These are phyloP conservation scores for Amborella trichopoda DNA, from an alignment of 164 flowering plant genomes.

Conservation along the genomic window DNA sequence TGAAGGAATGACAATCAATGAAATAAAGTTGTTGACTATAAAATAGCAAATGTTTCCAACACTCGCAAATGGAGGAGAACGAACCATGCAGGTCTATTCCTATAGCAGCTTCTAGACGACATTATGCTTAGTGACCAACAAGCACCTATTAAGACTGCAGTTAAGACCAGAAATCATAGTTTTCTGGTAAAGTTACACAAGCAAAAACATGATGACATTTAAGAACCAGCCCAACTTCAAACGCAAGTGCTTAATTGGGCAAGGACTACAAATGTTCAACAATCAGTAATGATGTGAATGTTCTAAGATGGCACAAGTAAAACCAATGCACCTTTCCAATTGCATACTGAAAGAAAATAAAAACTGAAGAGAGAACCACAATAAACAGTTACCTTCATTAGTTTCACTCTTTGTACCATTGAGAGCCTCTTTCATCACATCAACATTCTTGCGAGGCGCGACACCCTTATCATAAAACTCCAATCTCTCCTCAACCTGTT, in stretches of 20 bases:
- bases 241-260: neutral
- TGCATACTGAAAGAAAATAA: neutral
- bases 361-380: too few species aligned
- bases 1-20: too few species aligned
- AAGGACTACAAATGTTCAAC: neutral
- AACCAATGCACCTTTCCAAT: neutral
- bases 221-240: neutral
- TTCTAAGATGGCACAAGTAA: neutral
- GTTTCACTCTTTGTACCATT: slow-evolving; percentile 38
- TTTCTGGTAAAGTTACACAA: too few species aligned
- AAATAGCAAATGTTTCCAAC: too few species aligned
- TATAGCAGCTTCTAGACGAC: too few species aligned
- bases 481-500: slow-evolving; percentile 93
- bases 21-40: too few species aligned
- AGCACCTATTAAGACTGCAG: too few species aligned
- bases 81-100: too few species aligned
- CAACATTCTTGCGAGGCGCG: slow-evolving; percentile 91
- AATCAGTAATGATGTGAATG: neutral
- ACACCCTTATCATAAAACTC: slow-evolving; percentile 98
- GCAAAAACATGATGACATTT: neutral
- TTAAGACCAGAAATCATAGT: too few species aligned
- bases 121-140: too few species aligned
- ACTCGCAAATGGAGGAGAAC: too few species aligned
- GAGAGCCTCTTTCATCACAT: slow-evolving; percentile 87
- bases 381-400: neutral